These are phyloP conservation scores for Metrosideros polymorpha DNA, from an alignment of 441 rosid genomes.

Conservation along the genomic window DNA sequence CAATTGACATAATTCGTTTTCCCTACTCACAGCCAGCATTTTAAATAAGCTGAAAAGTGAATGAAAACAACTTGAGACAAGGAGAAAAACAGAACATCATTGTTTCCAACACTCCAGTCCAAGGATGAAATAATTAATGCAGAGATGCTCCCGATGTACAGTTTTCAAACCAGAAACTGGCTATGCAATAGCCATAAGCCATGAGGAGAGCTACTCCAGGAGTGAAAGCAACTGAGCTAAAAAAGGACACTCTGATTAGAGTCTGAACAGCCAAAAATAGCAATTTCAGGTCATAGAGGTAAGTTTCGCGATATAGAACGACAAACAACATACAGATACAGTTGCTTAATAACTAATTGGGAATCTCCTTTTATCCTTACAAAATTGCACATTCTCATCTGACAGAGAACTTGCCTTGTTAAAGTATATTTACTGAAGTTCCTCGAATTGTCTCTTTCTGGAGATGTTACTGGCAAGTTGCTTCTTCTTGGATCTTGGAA, in stretches of 20 bases:
- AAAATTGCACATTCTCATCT: no score
- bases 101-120: neutral
- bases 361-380: no score
- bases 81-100: neutral
- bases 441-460: slow-evolving; percentile 22
- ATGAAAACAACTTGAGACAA: neutral
- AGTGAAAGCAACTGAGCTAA: neutral
- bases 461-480: slow-evolving; percentile 32
- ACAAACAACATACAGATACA: neutral
- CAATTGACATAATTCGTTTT: neutral
- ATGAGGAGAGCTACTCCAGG: neutral
- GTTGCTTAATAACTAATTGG: no score
- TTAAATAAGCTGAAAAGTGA: neutral
- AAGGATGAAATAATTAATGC: neutral
- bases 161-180: neutral
- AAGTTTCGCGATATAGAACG: neutral
- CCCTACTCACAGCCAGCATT: neutral
- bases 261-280: neutral
- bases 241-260: neutral
- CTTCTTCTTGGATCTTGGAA: slow-evolving; percentile 48
- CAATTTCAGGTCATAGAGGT: neutral
- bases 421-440: slow-evolving; percentile 16
- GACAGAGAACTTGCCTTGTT: slow-evolving; percentile 19
- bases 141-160: neutral
- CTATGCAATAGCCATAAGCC: neutral